These are phyloP conservation scores for Phaeosphaeria sp. DNA, from an alignment of 2,329 filamentous ascomycete species.

Conservation along the genomic window DNA sequence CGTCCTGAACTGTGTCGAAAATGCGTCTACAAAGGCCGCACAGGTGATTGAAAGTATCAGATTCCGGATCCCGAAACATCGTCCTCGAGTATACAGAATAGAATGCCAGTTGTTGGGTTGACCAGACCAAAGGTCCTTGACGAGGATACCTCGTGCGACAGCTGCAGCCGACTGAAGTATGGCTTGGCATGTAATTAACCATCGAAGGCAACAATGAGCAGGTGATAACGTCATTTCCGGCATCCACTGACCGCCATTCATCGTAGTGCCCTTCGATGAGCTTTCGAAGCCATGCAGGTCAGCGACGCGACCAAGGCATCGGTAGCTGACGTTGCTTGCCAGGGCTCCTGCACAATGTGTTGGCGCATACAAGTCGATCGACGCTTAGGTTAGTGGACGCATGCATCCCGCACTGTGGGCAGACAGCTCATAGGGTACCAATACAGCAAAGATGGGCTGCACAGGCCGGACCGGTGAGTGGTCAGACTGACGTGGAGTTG, in stretches of 20 bases:
- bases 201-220: too few relatives aligned
- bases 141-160: neutral
- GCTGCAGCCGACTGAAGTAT: neutral
- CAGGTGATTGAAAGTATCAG: neutral
- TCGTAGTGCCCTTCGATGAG: neutral
- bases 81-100: too few relatives aligned
- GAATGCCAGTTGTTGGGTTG: too few relatives aligned
- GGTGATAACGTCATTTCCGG: neutral
- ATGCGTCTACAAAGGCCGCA: neutral
- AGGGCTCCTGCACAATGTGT: slow-evolving; percentile 46
- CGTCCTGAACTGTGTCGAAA: neutral
- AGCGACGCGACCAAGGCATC: neutral
- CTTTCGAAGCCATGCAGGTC: neutral
- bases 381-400: slow-evolving; percentile 13
- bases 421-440: slow-evolving; percentile 47
- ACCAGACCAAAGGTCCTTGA: too few relatives aligned
- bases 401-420: slow-evolving; percentile 37
- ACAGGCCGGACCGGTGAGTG: slow-evolving; percentile 26
- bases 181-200: neutral
- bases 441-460: slow-evolving; percentile 7
- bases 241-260: neutral
- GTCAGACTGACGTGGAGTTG: slow-evolving; percentile 29
- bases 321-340: neutral
- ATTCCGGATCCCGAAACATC: too few relatives aligned
- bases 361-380: slow-evolving; percentile 37